Evolutionary conservation across 345 rosid species (phyloP), one percentile per base, ranked within the genome.

Genomic region (Tarenaya hassleriana): DNA sequence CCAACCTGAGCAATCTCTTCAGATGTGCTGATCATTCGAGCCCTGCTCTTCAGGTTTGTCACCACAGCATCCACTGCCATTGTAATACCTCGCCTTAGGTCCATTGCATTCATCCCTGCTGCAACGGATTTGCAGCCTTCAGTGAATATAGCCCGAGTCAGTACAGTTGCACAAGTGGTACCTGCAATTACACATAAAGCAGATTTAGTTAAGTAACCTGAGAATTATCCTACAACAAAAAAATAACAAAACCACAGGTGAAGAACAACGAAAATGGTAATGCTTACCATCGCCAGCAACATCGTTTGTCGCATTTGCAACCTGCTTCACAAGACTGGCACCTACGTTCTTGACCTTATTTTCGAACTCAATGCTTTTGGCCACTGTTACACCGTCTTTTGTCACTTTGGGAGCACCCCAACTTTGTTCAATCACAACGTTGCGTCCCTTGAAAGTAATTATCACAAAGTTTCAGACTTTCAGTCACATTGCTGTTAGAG

Each of bases 101-200:
- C 98, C 96, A 92, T 92, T 1, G 96, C 88, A 66, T 88, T 92
- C 98, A 92, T 83, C 14, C 98, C 98, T 3, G 95, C 98, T 0
- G 98, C 98, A 62, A 92, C 96, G 7, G 98, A 88, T 72, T 92
- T 92, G 79, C 96, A 92, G 17, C 96, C 98, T 72, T 88, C 98
- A 0, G 77, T 49, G 53, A 92, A 92, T 46, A 92, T 92, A 1
- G 98, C 95, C 20, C 70, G 73, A 7, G 98, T 84, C 37, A 92
- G 90, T 27, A 92, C 72, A 0, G 96, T 92, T 14, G 98, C 98
- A 68, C 98, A 92, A 2, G 98, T 92, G 35, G 96, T 83, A 47
- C 96, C 94, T 83, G 80, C 63, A 64, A 47, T n/a, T 41, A 10
- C 49, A 52, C 38, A 63, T 27, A 15, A 1, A 33, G 35, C 35